These are phyloP conservation scores for Colletotrichum australisinense DNA, from an alignment of 2,329 filamentous ascomycete species.

Conservation along the genomic window DNA sequence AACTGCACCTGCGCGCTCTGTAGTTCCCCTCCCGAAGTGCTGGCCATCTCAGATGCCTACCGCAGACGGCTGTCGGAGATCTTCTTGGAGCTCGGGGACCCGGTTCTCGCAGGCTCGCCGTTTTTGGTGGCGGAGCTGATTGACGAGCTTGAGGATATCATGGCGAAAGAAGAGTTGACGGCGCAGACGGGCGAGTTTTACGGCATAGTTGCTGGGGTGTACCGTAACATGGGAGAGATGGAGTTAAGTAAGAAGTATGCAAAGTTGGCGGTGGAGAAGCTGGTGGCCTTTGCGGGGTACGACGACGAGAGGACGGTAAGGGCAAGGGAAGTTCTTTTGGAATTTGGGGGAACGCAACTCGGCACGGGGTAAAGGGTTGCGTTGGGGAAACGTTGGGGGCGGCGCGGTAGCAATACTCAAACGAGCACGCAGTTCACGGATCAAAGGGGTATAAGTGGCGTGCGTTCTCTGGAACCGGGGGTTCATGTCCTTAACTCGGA, in stretches of 20 bases:
- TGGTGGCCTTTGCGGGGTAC: slow-evolving; percentile 38
- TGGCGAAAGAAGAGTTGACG: slow-evolving; percentile 39
- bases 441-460: neutral
- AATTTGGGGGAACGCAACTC: neutral
- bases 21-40: slow-evolving; percentile 28
- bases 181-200: slow-evolving; percentile 41
- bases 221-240: slow-evolving; percentile 38
- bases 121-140: slow-evolving; percentile 30
- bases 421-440: neutral
- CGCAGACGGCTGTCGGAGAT: slow-evolving; percentile 39
- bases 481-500: neutral
- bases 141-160: slow-evolving; percentile 36
- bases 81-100: slow-evolving; percentile 36
- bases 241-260: slow-evolving; percentile 37
- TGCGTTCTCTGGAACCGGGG: neutral
- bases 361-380: neutral
- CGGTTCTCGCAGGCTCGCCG: slow-evolving; percentile 28
- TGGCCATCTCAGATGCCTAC: slow-evolving; percentile 38
- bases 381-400: slow-evolving; percentile 23
- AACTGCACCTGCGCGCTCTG: slow-evolving; percentile 43
- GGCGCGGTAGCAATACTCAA: neutral
- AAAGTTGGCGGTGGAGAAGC: slow-evolving; percentile 35
- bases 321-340: slow-evolving; percentile 19
- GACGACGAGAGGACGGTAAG: slow-evolving; percentile 39
- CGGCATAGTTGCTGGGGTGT: slow-evolving; percentile 36